Evolutionary conservation across 176 grass and related monocot genomes (phyloP).

Genomic region (Bromus sterilis): DNA sequence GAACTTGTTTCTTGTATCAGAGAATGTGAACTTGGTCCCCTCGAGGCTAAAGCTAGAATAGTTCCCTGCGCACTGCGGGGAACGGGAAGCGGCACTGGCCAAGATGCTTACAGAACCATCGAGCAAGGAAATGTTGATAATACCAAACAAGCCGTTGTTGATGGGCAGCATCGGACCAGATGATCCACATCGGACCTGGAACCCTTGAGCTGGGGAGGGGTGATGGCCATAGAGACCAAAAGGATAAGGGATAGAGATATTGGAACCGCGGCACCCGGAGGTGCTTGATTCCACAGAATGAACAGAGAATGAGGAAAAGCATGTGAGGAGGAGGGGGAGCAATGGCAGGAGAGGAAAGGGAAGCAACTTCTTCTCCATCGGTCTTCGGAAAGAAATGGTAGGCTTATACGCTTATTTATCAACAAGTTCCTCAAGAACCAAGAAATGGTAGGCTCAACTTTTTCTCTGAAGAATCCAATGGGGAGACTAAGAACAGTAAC

Average conservation of each 20-base stretch:
- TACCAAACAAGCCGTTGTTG: not conserved
- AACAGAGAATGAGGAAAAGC: not conserved
- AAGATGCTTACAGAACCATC: not conserved
- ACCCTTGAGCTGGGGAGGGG: not conserved
- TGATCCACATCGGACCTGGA: not conserved
- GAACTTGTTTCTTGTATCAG: conserved; percentile 1
- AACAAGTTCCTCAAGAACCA: not conserved
- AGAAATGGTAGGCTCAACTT: too few species aligned
- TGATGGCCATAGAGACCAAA: not conserved
- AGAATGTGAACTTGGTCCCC: not conserved
- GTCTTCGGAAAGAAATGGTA: not conserved
- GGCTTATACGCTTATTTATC: not conserved
- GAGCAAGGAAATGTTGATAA: not conserved
- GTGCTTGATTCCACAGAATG: not conserved
- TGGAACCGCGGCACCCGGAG: not conserved
- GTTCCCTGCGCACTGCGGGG: not conserved
- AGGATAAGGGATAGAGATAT: not conserved
- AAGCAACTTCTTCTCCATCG: not conserved
- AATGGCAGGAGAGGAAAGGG: not conserved
- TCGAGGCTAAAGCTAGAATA: not conserved
- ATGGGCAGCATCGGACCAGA: not conserved
- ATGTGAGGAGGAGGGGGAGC: not conserved
- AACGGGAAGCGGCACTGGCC: not conserved
- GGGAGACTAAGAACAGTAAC: not conserved
- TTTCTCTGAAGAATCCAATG: not conserved